Evolutionary conservation across 768 basidiomycete genomes (phyloP), one percentile per base, ranked within the genome.

Genomic region (Candolleomyces aberdarensis): DNA sequence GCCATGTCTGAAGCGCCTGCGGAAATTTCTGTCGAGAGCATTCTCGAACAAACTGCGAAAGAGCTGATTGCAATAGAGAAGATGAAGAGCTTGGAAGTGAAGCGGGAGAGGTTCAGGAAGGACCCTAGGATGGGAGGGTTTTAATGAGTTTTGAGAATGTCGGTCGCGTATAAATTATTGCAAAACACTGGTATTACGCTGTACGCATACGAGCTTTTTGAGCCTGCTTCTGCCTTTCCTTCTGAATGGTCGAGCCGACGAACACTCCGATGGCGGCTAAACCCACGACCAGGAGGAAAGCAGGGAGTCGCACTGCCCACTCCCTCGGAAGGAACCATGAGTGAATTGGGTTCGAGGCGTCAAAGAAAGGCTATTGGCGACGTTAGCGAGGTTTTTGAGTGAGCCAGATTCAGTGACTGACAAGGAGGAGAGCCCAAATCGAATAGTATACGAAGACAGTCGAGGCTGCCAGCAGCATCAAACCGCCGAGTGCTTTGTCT

Each of bases 231-330:
- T 79, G 75, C 31, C 87, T 91, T 73, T 94, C 92, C 68, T 85
- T 86, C 57, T 87, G 71, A 58, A 92, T 78, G 5, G 94, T 93
- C 10, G 74, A 78, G 4, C 89, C 91, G n/a, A 96, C 74, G 73
- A 97, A 94, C 43, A 80, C 68, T 11, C 91, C 92, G 44, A 98
- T 89, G 11, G 80, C 87, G n/a, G 86, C 80, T 41, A 97, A 75
- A 6, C 95, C 96, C 9, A 90, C 69, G 5, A 95, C 80, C 8
- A 98, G 83, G 54, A 96, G 76, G 72, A 93, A 83, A 2, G 91
- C 89, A 43, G 96, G 95, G 50, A 98, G 72, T 19, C 91, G 85
- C 54, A 98, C 79, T 10, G 94, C 96, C 94, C 95, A 98, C 78
- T 97, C 94, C 53, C 96, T 80, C 5, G 91, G 71, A 0, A 93